Base-by-base conservation (phyloP, 495 filamentous ascomycete species). In the Annulohypoxylon moriforme region DNA sequence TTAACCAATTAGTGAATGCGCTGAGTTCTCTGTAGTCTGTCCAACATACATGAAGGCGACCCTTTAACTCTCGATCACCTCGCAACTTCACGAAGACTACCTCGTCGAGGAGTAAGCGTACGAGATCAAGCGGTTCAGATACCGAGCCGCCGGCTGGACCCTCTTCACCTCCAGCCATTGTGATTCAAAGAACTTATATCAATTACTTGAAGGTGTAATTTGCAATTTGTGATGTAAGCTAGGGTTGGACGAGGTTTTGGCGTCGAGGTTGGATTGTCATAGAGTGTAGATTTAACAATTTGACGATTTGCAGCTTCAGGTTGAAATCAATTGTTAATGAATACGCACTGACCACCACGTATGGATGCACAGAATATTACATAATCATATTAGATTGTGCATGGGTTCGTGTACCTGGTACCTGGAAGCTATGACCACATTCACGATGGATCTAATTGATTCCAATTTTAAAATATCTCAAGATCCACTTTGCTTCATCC, bases 21-120 rank as follows among this genome's bases (percentile, higher is more conserved):
- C 50, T 24, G 34, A 29, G 38, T 11, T 33, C 24, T 44, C 20
- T 9, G 2, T 38, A 50, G 20, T 49, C 11, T 29, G 52, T 56
- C 36, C 6, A 29, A 81, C 90, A 68, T 84, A 98, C 96, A 81
- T 98, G 96, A 75, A 99, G 85, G 60, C 94, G 88, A 60, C 96
- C 96, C 84, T 97, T 96, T 65, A 99, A 85, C 80, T 99, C 96
- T 53, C 96, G 89, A 79, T 98, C 96, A 61, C 96, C 96, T 72
- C 96, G 86, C 33, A 99, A 84, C 87, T 97, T 98, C 68, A 99
- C 95, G 81, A 97, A 97, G 27, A 99, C 96, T 49, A 94, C 88
- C 79, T 99, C 96, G 77, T 97, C 94, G 14, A 99, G 86, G 67
- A 92, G 94, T 52, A 99, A 87, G 56, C 94, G 92, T 64, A 99